Evolutionary conservation across 345 rosid genomes (phyloP).

Genomic region (Bruguiera parviflora): DNA sequence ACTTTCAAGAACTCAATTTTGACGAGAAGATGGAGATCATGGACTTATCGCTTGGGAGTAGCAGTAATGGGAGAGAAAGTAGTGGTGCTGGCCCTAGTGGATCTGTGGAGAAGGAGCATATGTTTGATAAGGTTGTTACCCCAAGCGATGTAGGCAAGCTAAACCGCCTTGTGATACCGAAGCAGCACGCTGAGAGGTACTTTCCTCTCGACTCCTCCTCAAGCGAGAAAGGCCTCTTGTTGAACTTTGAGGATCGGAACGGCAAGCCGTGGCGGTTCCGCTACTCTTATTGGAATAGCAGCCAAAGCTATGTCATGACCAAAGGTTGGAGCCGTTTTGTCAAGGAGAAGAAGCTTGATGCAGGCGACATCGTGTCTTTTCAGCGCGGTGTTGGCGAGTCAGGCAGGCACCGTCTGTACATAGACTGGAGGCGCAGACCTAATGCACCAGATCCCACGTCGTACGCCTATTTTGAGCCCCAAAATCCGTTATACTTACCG

Average conservation of each 20-base stretch:
- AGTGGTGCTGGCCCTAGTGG: constrained; percentile 19
- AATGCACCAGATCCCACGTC: constrained; percentile 48
- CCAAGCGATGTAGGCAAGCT: constrained; percentile 86
- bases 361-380: constrained; percentile 93
- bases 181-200: constrained; percentile 77
- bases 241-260: constrained; percentile 81
- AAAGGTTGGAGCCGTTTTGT: constrained; percentile 99
- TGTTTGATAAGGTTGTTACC: constrained; percentile 82
- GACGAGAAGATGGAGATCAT: constrained; percentile 37
- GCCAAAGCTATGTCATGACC: constrained; percentile 99
- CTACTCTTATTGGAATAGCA: constrained; percentile 96
- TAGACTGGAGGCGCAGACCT: constrained; percentile 84
- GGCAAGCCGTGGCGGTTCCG: constrained; percentile 95
- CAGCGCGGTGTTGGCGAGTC: constrained; percentile 68
- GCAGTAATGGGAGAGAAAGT: constrained; percentile 4
- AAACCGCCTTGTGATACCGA: constrained; percentile 71
- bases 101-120: constrained; percentile 51
- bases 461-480: constrained; percentile 39
- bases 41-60: constrained; percentile 45
- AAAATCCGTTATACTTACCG: constrained; percentile 41
- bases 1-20: constrained; percentile 25
- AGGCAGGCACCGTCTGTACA: constrained; percentile 58
- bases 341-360: constrained; percentile 94
- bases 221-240: constrained; percentile 76
- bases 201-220: constrained; percentile 55